Conservation (phyloP, 768 basidiomycete species). For the Inosperma sp. region DNA sequence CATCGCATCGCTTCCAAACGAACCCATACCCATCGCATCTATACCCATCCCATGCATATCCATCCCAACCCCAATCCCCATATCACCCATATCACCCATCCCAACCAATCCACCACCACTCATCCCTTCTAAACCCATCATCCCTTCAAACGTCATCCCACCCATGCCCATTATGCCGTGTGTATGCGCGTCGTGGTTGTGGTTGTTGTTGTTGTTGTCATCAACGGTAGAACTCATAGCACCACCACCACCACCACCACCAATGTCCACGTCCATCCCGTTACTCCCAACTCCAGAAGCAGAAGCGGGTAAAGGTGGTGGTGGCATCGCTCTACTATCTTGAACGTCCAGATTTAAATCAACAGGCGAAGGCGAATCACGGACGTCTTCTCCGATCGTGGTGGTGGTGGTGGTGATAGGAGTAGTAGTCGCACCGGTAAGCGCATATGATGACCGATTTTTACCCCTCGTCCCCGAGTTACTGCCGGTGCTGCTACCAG, state of each 20-base stretch:
- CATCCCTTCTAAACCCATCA: slow-evolving; percentile 11
- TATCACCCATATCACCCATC: slow-evolving; percentile 12
- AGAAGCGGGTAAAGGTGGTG: slow-evolving; percentile 53
- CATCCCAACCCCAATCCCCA: slow-evolving; percentile 11
- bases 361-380: slow-evolving; percentile 79
- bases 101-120: slow-evolving; percentile 11
- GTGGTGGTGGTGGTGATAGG: no score
- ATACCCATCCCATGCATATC: slow-evolving; percentile 11
- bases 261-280: slow-evolving; percentile 6
- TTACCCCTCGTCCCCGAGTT: background rate
- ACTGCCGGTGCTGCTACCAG: background rate
- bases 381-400: background rate
- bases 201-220: background rate
- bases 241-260: background rate
- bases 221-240: slow-evolving; percentile 1
- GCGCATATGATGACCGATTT: no score
- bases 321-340: slow-evolving; percentile 55
- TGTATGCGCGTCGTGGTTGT: background rate
- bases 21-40: background rate
- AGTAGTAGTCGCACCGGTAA: no score
- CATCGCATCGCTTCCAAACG: background rate
- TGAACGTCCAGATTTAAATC: slow-evolving; percentile 44
- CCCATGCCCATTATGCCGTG: slow-evolving; percentile 6
- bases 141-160: slow-evolving; percentile 9
- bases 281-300: background rate